Evolutionary conservation across 805 yeast species (phyloP).

Genomic region (Scheffersomyces amazonensis): DNA sequence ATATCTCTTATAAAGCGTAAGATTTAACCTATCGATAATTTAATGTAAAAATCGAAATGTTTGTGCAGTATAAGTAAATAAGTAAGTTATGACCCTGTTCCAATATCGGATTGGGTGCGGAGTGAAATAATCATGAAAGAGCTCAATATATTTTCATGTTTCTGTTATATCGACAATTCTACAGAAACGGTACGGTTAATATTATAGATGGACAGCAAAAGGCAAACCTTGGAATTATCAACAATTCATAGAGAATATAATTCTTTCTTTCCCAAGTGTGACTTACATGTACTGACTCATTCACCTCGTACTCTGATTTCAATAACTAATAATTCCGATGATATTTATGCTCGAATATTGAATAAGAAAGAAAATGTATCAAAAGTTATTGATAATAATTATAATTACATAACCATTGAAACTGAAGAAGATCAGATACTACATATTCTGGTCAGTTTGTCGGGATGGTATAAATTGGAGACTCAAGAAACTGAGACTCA

Average conservation of each 20-base stretch:
- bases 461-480: conserved; percentile 28
- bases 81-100: no score
- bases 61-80: no score
- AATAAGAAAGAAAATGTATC: neutral
- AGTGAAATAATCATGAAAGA: no score
- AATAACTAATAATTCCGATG: neutral
- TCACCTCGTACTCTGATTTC: conserved; percentile 2
- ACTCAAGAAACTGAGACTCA: no score
- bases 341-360: neutral
- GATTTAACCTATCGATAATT: no score
- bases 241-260: conserved; percentile 18
- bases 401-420: conserved; percentile 8
- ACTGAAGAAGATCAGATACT: conserved; percentile 13
- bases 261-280: conserved; percentile 15
- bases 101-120: no score
- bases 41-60: no score
- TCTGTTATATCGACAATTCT: no score
- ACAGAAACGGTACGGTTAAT: no score
- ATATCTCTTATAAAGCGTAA: no score
- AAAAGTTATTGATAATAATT: neutral
- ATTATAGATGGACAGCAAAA: conserved; percentile 14
- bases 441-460: conserved; percentile 19
- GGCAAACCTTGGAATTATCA: conserved; percentile 17
- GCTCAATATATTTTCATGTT: no score
- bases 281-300: conserved; percentile 7